Percentiles rank a stretch among this genome's conserved stretches.
These are phyloP conservation scores for Yamadazyma sp. DNA, from an alignment of 805 yeast genomes.

Conservation along the genomic window DNA sequence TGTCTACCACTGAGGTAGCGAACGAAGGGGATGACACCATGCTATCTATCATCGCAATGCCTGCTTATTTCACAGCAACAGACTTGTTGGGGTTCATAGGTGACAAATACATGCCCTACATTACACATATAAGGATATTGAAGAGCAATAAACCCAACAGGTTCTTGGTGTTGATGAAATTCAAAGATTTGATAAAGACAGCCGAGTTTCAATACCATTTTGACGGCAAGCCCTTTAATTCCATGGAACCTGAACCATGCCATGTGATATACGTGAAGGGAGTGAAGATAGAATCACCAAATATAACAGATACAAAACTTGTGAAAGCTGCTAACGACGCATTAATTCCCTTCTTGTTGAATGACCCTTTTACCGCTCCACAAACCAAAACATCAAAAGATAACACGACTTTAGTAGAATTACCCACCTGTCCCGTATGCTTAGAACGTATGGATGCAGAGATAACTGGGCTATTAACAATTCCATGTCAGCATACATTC, in stretches of 20 bases:
- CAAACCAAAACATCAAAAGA: slow-evolving; percentile 6
- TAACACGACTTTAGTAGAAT: slow-evolving; percentile 42
- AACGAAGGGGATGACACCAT: slow-evolving; percentile 57
- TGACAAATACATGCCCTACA: slow-evolving; percentile 48
- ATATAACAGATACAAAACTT: slow-evolving; percentile 11
- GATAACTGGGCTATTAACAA: slow-evolving; percentile 78
- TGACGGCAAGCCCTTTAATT: slow-evolving; percentile 75
- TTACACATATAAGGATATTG: slow-evolving; percentile 73
- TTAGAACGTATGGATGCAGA: slow-evolving; percentile 82
- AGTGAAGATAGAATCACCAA: slow-evolving; percentile 40
- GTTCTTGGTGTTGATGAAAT: slow-evolving; percentile 77
- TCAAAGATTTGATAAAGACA: slow-evolving; percentile 55
- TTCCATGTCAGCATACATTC: slow-evolving; percentile 90
- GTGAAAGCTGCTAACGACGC: slow-evolving; percentile 19
- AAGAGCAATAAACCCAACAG: slow-evolving; percentile 65
- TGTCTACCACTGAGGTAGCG: slow-evolving; percentile 6
- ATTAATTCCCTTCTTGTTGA: slow-evolving; percentile 62
- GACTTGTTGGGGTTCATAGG: slow-evolving; percentile 83
- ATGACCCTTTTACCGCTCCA: slow-evolving; percentile 66
- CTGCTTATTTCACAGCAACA: slow-evolving; percentile 82
- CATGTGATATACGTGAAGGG: slow-evolving; percentile 71
- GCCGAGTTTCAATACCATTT: slow-evolving; percentile 61
- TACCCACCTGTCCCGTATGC: slow-evolving; percentile 94
- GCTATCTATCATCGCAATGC: slow-evolving; percentile 80
- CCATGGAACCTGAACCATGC: slow-evolving; percentile 88